Evolutionary conservation across 176 grass and related monocot species (phyloP).

Genomic region (Echinochloa phyllopogon): DNA sequence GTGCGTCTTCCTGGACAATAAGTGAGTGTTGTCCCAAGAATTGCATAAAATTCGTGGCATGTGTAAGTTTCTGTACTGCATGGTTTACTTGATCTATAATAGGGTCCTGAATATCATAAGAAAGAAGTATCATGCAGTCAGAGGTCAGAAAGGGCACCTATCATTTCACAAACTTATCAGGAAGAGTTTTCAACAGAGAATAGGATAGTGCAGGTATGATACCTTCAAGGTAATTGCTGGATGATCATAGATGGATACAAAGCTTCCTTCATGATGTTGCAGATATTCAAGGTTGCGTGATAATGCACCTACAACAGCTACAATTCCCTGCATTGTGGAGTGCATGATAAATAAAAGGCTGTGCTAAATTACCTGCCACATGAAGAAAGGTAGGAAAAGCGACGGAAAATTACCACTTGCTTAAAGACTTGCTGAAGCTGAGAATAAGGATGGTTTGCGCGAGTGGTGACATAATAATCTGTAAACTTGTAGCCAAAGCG

Average conservation of each 20-base stretch:
- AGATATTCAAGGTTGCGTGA: slow-evolving; percentile 83
- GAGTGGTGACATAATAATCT: slow-evolving; percentile 90
- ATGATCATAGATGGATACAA: slow-evolving; percentile 84
- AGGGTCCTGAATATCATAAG: slow-evolving; percentile 65
- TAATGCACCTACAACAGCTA: slow-evolving; percentile 81
- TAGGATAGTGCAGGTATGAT: slow-evolving; percentile 11
- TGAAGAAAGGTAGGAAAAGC: not conserved
- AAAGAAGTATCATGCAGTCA: not conserved
- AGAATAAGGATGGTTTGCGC: slow-evolving; percentile 94
- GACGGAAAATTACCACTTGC: slow-evolving; percentile 77
- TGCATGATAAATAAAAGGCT: slow-evolving; percentile 25
- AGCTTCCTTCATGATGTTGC: slow-evolving; percentile 64
- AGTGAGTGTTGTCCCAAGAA: slow-evolving; percentile 81
- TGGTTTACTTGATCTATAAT: slow-evolving; percentile 80
- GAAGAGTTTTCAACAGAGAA: slow-evolving; percentile 17
- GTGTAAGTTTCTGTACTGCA: slow-evolving; percentile 67
- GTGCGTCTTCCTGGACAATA: slow-evolving; percentile 71
- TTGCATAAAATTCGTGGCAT: slow-evolving; percentile 71
- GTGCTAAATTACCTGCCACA: slow-evolving; percentile 19
- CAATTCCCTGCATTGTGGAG: slow-evolving; percentile 61
- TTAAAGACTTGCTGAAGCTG: slow-evolving; percentile 99
- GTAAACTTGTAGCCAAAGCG: slow-evolving; percentile 91
- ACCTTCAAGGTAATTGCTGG: slow-evolving; percentile 69
- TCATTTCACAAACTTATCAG: not conserved
- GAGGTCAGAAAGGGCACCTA: slow-evolving; percentile 6